Evolutionary conservation across 129 eudicot genomes (phyloP), one percentile per base, ranked within the genome.

Genomic region (Sambucus nigra): DNA sequence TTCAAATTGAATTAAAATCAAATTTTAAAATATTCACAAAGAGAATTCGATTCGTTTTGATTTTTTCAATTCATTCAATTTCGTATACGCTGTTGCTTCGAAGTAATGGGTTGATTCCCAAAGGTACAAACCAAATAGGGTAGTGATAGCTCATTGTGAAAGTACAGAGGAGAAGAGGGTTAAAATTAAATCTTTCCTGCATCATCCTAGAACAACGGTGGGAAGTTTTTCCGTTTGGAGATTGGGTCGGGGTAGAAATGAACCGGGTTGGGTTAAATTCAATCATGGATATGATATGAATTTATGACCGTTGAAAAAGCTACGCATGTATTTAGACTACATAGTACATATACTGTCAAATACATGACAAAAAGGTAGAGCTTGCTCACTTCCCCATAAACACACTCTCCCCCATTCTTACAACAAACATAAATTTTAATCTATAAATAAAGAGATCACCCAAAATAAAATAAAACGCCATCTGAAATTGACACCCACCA

Each of bases 301-400:
- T 70, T 70, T 54, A 56, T 65, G 82, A 76, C 78, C 82, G 82
- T 76, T 71, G 49, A 56, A 25, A 55, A 20, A 26, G 39, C 28
- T 58, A 52, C 64, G 64, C 72, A 49, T 53, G 42, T 19, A 51
- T 53, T 24, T 51, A 25, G 71, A n/a, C n/a, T 57, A 58, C 39
- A 57, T 18, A 42, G 71, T 55, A 11, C 47, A 14, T n/a, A n/a
- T 58, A 32, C 70, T 41, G 79, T 67, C 65, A 61, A 27, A 57
- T 47, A 57, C 40, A 59, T 46, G 59, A 46, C 80, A 70, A 53
- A 56, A 49, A 44, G 59, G 18, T 17, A 26, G 23, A 7, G 13
- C 57, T 52, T 38, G n/a, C 29, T 53, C 65, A 27, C 7, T 60
- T 45, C 61, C 57, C 72, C 53, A 53, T n/a, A 50, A 31, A 46